Evolutionary conservation across 352 stramenopile genomes (phyloP).

Genomic region (Pythium dissimile): DNA sequence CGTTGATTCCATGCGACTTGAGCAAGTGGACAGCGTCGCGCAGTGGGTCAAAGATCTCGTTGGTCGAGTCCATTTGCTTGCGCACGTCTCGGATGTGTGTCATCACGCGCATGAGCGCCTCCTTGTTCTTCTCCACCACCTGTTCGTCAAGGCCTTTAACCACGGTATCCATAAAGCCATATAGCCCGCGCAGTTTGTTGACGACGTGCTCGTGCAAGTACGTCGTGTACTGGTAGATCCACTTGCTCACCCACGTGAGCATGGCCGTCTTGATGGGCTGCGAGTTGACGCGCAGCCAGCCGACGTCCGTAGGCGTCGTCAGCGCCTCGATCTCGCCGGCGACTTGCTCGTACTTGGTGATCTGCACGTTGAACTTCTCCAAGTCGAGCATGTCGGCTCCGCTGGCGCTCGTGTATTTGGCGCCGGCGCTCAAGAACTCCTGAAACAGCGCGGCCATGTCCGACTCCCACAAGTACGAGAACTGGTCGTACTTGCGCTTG

Average conservation of each 20-base stretch:
- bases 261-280: constrained; percentile 97
- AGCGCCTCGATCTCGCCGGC: constrained; percentile 88
- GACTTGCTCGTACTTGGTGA: constrained; percentile 95
- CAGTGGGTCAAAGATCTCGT: constrained; percentile 94
- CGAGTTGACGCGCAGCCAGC: constrained; percentile 97
- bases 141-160: constrained; percentile 89
- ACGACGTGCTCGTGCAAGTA: constrained; percentile 93
- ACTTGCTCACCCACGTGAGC: constrained; percentile 94
- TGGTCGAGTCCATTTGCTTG: constrained; percentile 91
- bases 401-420: constrained; percentile 56
- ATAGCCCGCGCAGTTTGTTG: constrained; percentile 79
- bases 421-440: constrained; percentile 79
- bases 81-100: constrained; percentile 93
- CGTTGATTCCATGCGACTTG: constrained; percentile 91
- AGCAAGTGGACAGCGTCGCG: constrained; percentile 93
- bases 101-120: constrained; percentile 97
- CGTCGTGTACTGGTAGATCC: constrained; percentile 94
- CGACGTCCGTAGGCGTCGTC: constrained; percentile 91
- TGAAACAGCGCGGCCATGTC: constrained; percentile 92
- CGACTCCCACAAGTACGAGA: constrained; percentile 95
- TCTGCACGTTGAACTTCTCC: constrained; percentile 94
- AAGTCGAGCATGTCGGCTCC: constrained; percentile 91
- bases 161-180: constrained; percentile 93
- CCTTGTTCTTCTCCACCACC: constrained; percentile 91
- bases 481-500: constrained; percentile 94